Evolutionary conservation across 2,329 filamentous ascomycete genomes (phyloP), one percentile per base, ranked within the genome.

Genomic region (Fulvia fulva): DNA sequence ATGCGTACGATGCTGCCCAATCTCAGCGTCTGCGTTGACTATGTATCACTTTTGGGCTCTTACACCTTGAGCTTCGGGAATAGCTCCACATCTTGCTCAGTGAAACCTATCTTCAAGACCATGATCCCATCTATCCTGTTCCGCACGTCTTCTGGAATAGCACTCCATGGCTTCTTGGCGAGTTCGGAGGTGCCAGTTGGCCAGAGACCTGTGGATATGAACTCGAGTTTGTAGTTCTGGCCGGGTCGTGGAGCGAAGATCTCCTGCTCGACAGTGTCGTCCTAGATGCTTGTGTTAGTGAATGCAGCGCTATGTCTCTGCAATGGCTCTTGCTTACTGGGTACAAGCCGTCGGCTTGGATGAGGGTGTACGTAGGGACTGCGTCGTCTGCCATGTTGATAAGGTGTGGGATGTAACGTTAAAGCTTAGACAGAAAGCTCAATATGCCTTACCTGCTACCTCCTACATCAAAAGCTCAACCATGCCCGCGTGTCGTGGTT

Each of bases 41-140:
- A 19, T 53, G 21, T 11, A 3, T 47, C 3, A 28, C 16, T n/a
- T 22, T 16, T 26, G 32, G 26, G 16, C 30, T 37, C 67, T 62
- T 53, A 70, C 64, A 71, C 69, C 53, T 70, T 71, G 51, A 71
- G 60, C 22, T 65, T 68, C 2, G 69, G 69, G 11, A 70, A 71
- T 9, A 70, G 58, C 30, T 61, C 55, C 14, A 67, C 45, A 41
- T 70, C 68, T 41, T 66, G 54, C 28, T 63, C 68, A 11, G 60
- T 69, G 49, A 71, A 62, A 5, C 58, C 57, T 22, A 70, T 63
- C 57, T 71, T 71, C 32, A 71, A 45, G 8, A 69, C 64, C 64
- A 67, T 65, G 30, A 71, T 66, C 32, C 69, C 69, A 53, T 70
- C 56, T 37, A 69, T 58, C 30, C 65, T 59, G 12, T 64, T 59